Evolutionary conservation across 805 yeast genomes (phyloP), one percentile per base, ranked within the genome.

Genomic region (Wickerhamiella brachini): DNA sequence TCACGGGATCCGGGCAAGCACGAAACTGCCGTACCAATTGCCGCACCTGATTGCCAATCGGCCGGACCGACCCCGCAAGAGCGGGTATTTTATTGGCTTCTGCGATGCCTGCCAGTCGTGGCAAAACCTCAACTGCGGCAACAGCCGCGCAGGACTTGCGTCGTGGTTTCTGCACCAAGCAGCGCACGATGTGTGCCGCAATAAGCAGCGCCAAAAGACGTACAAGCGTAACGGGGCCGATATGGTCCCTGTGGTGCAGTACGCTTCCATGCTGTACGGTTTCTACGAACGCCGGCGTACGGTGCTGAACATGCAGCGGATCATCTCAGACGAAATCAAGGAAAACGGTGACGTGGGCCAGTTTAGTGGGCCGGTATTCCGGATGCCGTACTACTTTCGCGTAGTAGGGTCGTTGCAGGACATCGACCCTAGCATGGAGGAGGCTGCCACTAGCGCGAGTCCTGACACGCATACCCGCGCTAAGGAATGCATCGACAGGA

Each of bases 81-180:
- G 20, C 17, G 18, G 26, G 2, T 23, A 8, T 6, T 47, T 31
- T 22, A 22, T 47, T 15, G 49, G 39, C 3, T 47, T 31, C 44
- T 47, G 49, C 21, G 49, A 47, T 9, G 44, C 21, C 17, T 47
- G 49, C 34, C 49, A 31, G 18, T 37, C 44, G 15, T 47, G 49
- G 49, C 49, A 47, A 37, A 20, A 13, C 26, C n/a, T 47, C 22
- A 47, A 47, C 49, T 13, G 24, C 31, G 12, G 9, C 20, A 34
- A 43, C 18, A 18, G 48, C 22, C 23, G 17, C 21, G 8, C 45
- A 9, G 12, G 29, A 5, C 18, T 49, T 24, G 21, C 42, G 17
- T 31, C 42, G 20, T 49, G 43, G 45, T 49, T 39, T 45, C 21
- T 51, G 18, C 31, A 17, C 18, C 20, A n/a, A 13, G 43, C 49